These are phyloP conservation scores for Fusarium caatingaense DNA, from an alignment of 2,329 filamentous ascomycete species.

Conservation along the genomic window DNA sequence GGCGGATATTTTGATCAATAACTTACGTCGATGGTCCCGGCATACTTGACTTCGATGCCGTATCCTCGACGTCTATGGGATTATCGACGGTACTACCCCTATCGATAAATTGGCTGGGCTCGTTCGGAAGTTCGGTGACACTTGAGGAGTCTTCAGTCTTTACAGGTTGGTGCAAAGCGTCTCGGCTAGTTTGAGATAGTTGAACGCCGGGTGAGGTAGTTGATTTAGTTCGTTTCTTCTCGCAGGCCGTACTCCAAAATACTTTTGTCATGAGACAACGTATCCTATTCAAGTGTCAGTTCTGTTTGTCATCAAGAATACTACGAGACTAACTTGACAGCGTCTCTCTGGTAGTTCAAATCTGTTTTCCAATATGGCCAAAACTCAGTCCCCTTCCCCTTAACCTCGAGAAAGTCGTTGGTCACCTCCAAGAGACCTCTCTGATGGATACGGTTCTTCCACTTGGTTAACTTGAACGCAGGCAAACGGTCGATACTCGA, in stretches of 20 bases:
- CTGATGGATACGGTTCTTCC: constrained; percentile 28
- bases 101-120: not conserved
- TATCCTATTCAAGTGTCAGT: constrained; percentile 10
- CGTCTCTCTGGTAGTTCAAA: not conserved
- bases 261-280: constrained; percentile 22
- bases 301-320: not conserved
- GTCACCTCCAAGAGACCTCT: constrained; percentile 34
- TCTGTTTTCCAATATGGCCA: constrained; percentile 15
- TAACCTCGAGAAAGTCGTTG: constrained; percentile 22
- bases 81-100: constrained; percentile 7
- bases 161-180: fast-evolving
- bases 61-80: constrained; percentile 23
- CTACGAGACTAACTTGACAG: constrained; percentile 2
- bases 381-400: constrained; percentile 33
- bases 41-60: not conserved
- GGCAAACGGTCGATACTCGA: not conserved
- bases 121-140: not conserved
- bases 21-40: not conserved
- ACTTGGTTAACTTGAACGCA: constrained; percentile 16
- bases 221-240: constrained; percentile 10
- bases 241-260: constrained; percentile 20
- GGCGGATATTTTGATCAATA: no score
- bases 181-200: not conserved
- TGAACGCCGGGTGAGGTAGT: not conserved
- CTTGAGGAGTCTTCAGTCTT: not conserved